Conservation (phyloP, 352 stramenopile genomes). For the Globisporangium uncinulatum region DNA sequence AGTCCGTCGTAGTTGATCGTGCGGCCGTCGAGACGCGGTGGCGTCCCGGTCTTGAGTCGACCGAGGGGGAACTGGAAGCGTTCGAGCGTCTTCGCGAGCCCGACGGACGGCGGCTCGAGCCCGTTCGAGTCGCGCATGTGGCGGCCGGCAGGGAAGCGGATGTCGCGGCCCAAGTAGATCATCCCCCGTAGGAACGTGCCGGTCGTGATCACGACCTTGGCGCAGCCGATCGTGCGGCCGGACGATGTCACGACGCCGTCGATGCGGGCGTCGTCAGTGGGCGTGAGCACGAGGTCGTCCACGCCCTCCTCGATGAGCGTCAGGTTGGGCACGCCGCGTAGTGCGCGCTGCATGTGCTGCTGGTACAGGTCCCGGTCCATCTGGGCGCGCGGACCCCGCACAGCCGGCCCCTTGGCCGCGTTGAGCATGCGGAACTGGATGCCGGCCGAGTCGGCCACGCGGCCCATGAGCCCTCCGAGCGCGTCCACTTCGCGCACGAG, state of each 20-base stretch:
- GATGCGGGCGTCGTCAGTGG: constrained; percentile 51
- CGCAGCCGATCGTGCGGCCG: constrained; percentile 40
- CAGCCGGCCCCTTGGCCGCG: constrained; percentile 87
- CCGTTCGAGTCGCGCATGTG: constrained; percentile 84
- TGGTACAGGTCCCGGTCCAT: constrained; percentile 98
- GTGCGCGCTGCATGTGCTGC: constrained; percentile 87
- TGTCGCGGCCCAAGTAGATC: constrained; percentile 92
- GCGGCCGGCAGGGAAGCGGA: constrained; percentile 90
- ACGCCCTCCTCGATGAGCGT: constrained; percentile 92
- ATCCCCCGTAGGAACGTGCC: constrained; percentile 97
- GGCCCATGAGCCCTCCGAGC: constrained; percentile 96
- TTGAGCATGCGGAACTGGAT: constrained; percentile 99
- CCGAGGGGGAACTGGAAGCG: constrained; percentile 90
- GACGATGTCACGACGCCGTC: constrained; percentile 60
- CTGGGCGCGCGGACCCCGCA: constrained; percentile 90
- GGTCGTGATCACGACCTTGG: constrained; percentile 94
- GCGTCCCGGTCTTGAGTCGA: constrained; percentile 97
- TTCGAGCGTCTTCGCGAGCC: constrained; percentile 92
- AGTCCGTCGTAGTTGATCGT: constrained; percentile 95
- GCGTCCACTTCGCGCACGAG: constrained; percentile 98
- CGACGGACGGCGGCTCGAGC: constrained; percentile 93
- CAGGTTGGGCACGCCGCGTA: constrained; percentile 83
- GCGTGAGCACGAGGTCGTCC: constrained; percentile 91
- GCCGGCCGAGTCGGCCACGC: constrained; percentile 91
- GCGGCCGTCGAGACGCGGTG: constrained; percentile 90